phyloP scores from a whole-genome alignment of 441 rosid species.

The Populus hybrid region DNA sequence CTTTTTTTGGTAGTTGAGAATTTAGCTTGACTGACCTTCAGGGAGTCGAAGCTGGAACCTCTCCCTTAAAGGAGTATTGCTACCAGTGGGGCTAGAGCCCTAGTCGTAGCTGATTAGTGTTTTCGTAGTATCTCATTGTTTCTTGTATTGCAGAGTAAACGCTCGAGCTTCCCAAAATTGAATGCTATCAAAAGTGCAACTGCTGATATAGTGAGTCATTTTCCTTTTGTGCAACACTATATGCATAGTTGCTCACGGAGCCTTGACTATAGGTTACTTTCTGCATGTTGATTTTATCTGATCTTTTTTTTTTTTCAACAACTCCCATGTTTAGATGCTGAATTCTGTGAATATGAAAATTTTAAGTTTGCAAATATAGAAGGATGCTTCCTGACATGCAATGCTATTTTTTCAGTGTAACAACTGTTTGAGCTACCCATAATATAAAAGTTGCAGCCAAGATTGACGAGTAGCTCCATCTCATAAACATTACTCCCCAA shows the following conservation, averaged over 20 bases:
- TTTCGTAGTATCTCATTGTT: constrained; percentile 11
- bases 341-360: background rate
- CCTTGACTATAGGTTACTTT: background rate
- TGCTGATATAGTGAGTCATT: constrained; percentile 77
- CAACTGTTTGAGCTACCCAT: background rate
- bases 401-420: background rate
- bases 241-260: background rate
- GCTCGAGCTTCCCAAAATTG: constrained; percentile 77
- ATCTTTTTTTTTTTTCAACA: background rate
- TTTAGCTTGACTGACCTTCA: background rate
- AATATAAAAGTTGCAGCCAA: background rate
- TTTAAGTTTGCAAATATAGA: background rate
- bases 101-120: background rate
- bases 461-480: background rate
- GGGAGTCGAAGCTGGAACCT: background rate
- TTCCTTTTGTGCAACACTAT: background rate
- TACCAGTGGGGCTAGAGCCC: background rate
- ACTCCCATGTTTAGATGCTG: background rate
- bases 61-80: background rate
- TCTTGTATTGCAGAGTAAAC: constrained; percentile 59
- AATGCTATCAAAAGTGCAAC: constrained; percentile 90
- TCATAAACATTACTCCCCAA: background rate
- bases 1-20: background rate
- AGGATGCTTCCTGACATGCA: background rate
- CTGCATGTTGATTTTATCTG: no score